Conservation (phyloP, 768 basidiomycete genomes). For the Fomitopsis pulvina region DNA sequence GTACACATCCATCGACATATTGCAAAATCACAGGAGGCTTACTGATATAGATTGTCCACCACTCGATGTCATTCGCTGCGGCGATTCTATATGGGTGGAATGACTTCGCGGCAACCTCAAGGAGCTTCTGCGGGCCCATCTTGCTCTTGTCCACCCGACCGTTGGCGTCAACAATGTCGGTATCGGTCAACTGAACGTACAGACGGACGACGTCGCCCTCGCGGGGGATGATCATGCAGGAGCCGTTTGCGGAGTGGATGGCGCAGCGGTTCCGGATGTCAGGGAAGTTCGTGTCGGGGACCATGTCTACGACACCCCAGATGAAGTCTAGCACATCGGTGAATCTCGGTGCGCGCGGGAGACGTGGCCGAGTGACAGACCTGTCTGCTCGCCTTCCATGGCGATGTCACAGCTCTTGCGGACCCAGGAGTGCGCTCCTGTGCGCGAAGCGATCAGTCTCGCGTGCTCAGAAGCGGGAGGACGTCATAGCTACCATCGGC, state of each 20-base stretch:
- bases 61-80: slow-evolving; percentile 28
- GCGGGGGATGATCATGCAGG: slow-evolving; percentile 46
- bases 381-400: slow-evolving; percentile 73
- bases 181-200: slow-evolving; percentile 45
- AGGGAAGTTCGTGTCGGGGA: slow-evolving; percentile 46
- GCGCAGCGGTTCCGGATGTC: slow-evolving; percentile 43
- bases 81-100: slow-evolving; percentile 34
- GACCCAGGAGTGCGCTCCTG: slow-evolving; percentile 82
- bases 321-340: slow-evolving; percentile 49
- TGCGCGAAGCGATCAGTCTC: slow-evolving; percentile 18
- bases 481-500: slow-evolving; percentile 48
- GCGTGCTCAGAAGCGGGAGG: neutral
- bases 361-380: slow-evolving; percentile 22
- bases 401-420: slow-evolving; percentile 55
- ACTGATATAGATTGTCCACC: slow-evolving; percentile 50
- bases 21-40: slow-evolving; percentile 12
- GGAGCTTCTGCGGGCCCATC: slow-evolving; percentile 32
- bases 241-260: slow-evolving; percentile 45
- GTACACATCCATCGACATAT: neutral
- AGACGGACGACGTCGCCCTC: slow-evolving; percentile 40
- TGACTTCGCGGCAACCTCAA: slow-evolving; percentile 35
- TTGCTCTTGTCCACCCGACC: slow-evolving; percentile 35
- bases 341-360: neutral
- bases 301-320: slow-evolving; percentile 73
- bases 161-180: slow-evolving; percentile 30